These are phyloP conservation scores for Gymnopilus junonius DNA, from an alignment of 768 basidiomycete genomes.

Conservation along the genomic window DNA sequence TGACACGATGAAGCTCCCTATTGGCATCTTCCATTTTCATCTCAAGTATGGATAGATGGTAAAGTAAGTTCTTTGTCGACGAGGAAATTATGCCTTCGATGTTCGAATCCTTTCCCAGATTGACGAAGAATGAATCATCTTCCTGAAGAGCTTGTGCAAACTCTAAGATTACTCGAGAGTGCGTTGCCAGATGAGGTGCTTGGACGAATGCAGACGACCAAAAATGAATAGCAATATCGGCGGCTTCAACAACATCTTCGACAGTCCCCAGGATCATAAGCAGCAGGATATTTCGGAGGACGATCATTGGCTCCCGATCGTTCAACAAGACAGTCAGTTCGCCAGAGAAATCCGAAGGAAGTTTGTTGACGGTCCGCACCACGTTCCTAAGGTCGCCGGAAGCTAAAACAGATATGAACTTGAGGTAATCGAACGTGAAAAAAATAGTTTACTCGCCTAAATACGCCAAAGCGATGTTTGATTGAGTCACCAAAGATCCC, in stretches of 20 bases:
- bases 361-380: slow-evolving; percentile 44
- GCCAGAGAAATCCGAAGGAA: no score
- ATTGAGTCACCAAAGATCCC: background rate
- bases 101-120: slow-evolving; percentile 12
- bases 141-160: slow-evolving; percentile 11
- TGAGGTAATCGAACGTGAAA: no score
- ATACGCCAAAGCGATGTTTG: slow-evolving; percentile 30
- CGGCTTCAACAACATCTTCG: slow-evolving; percentile 34
- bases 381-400: slow-evolving; percentile 55
- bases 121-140: background rate
- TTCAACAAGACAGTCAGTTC: slow-evolving; percentile 46
- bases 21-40: slow-evolving; percentile 25
- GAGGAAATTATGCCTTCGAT: background rate
- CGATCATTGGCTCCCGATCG: slow-evolving; percentile 34
- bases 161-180: slow-evolving; percentile 20
- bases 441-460: slow-evolving; percentile 19
- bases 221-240: slow-evolving; percentile 50
- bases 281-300: slow-evolving; percentile 44
- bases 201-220: slow-evolving; percentile 52
- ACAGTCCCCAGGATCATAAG: slow-evolving; percentile 44
- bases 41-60: background rate
- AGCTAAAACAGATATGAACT: slow-evolving; percentile 29
- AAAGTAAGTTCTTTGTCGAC: background rate
- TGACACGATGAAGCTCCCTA: slow-evolving; percentile 16
- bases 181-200: slow-evolving; percentile 25